A percentile compares a stretch with the other conserved stretches of the same genome.
These are phyloP conservation scores for Lepidium aucheri DNA, from an alignment of 345 rosid species.

Conservation along the genomic window DNA sequence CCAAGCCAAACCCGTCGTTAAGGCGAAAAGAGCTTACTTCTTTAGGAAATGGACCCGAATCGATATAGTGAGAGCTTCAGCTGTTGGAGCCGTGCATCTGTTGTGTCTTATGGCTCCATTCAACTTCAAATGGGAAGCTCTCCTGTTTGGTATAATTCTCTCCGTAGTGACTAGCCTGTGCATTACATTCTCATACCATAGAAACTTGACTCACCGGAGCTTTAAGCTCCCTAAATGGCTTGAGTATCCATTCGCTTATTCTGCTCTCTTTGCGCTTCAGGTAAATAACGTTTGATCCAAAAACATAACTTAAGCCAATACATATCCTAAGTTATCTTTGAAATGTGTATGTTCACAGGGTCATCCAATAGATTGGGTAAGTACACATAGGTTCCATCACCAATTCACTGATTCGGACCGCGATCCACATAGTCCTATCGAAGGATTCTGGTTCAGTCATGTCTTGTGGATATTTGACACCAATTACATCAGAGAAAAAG, in stretches of 20 bases:
- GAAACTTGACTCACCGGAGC: conserved; percentile 28
- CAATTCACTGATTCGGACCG: conserved; percentile 27
- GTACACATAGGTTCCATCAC: conserved; percentile 31
- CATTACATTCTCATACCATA: conserved; percentile 32
- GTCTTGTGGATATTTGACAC: conserved; percentile 27
- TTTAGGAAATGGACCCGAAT: conserved; percentile 20
- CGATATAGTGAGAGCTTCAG: conserved; percentile 15
- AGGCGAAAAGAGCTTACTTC: conserved; percentile 3
- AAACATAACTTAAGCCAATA: background rate
- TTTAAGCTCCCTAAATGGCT: conserved; percentile 34
- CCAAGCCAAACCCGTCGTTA: conserved; percentile 1
- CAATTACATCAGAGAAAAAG: conserved; percentile 18
- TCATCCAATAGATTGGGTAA: conserved; percentile 32
- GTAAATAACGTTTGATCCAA: background rate
- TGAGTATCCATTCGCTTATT: conserved; percentile 28
- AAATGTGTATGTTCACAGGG: conserved; percentile 7
- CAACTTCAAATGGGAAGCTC: conserved; percentile 26
- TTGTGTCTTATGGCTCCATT: conserved; percentile 21
- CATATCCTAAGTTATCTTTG: background rate
- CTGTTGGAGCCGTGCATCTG: conserved; percentile 20
- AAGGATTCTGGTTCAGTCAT: conserved; percentile 32
- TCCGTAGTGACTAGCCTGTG: conserved; percentile 6
- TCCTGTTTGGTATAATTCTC: conserved; percentile 5
- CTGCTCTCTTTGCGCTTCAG: conserved; percentile 27
- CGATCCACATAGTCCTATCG: conserved; percentile 30